Evolutionary conservation across 148 eudicot genomes (phyloP), one percentile per base, ranked within the genome.

Genomic region (Nyssa sinensis): DNA sequence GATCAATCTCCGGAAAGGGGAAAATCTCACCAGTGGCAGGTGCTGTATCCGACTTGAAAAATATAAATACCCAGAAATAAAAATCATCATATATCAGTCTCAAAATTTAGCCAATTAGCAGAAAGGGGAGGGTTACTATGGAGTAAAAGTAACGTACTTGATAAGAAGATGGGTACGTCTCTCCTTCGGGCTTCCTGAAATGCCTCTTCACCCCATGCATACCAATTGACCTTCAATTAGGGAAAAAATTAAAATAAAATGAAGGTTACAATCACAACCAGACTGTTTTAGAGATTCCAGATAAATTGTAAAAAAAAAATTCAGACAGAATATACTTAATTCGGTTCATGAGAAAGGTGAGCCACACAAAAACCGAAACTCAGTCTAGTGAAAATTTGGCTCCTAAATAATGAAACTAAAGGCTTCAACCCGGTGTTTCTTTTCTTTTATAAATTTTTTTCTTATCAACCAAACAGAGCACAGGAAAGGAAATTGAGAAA

Each of bases 121-220:
- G 34, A 37, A 14, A 24, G 24, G 1, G 21, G 37, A 1, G 30
- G 41, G 28, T 25, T 44, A 14, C 49, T 23, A 51, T 8, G 21
- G 67, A 67, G 27, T 21, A 64, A 67, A 53, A 72, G 62, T 14
- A 74, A 74, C 63, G 62, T 87, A 95, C 98, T 92, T 85, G 98
- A 95, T 69, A 95, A 74, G 72, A 95, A 95, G 76, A 95, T 92
- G 32, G 98, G 98, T 66, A 87, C 88, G 51, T 95, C 91, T 82
- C 97, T 89, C 80, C 74, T 84, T 57, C 88, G 90, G 75, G 98
- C 98, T 89, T 95, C 97, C 44, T 87, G 68, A 71, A 95, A 92
- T 30, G 98, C 98, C 76, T 92, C 98, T 53, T 95, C 94, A 67
- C 97, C 96, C 98, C 98, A 95, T 60, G 98, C 91, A 81, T 95